These are phyloP conservation scores for Podospora australis DNA, from an alignment of 495 filamentous ascomycete genomes.

Conservation along the genomic window DNA sequence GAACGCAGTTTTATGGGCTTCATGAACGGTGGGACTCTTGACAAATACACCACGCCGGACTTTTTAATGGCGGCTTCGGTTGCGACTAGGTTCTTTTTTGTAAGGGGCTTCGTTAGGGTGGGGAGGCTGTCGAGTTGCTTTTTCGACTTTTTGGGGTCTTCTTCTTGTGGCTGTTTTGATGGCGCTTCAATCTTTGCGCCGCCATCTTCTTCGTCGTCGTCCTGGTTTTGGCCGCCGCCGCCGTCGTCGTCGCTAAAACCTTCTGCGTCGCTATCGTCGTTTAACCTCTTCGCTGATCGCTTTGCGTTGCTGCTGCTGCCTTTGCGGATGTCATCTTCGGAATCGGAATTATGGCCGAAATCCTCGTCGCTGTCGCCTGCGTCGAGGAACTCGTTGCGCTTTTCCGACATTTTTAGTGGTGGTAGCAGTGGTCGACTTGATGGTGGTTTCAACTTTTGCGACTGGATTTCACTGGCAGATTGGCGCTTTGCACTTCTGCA, in stretches of 20 bases:
- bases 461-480: no score
- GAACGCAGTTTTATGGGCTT: conserved; percentile 76
- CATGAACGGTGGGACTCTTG: conserved; percentile 89
- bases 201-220: conserved; percentile 10
- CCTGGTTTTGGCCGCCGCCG: conserved; percentile 21
- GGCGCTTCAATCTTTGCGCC: conserved; percentile 2
- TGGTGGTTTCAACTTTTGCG: background rate
- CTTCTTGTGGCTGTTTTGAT: conserved; percentile 19
- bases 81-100: conserved; percentile 53
- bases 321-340: conserved; percentile 62
- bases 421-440: background rate
- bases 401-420: conserved; percentile 55
- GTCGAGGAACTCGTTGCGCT: conserved; percentile 71
- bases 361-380: conserved; percentile 62
- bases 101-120: conserved; percentile 43
- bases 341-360: conserved; percentile 58
- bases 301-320: conserved; percentile 47
- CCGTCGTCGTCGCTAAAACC: conserved; percentile 29
- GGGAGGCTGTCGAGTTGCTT: conserved; percentile 32
- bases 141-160: conserved; percentile 15
- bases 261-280: conserved; percentile 36
- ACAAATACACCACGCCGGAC: conserved; percentile 82
- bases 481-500: no score
- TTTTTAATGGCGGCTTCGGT: conserved; percentile 51
- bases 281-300: conserved; percentile 63